These are phyloP conservation scores for Wickerhamiella australiensis DNA, from an alignment of 805 yeast species.

Conservation along the genomic window DNA sequence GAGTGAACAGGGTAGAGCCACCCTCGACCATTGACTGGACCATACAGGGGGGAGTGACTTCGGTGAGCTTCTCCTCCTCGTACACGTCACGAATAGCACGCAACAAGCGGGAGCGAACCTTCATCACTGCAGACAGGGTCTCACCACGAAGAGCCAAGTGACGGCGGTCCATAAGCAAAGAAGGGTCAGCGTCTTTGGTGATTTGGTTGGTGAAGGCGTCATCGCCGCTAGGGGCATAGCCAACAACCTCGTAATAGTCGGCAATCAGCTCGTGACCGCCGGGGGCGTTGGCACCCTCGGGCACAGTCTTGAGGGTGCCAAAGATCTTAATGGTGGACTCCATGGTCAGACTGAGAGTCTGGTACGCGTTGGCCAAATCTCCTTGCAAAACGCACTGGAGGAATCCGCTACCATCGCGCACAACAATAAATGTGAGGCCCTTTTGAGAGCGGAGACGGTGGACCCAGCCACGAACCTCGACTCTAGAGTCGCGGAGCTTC, in stretches of 20 bases:
- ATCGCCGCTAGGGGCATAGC: constrained; percentile 92
- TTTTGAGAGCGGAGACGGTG: constrained; percentile 90
- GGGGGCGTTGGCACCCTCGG: constrained; percentile 95
- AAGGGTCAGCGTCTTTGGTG: constrained; percentile 88
- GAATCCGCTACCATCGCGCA: constrained; percentile 92
- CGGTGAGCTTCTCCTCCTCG: constrained; percentile 60
- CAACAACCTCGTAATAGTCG: constrained; percentile 80
- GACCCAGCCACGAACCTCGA: constrained; percentile 83
- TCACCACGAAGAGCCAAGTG: constrained; percentile 96
- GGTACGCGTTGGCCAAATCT: constrained; percentile 81
- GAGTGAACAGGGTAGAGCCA: constrained; percentile 86
- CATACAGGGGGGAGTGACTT: constrained; percentile 99
- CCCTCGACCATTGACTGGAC: constrained; percentile 99
- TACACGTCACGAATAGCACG: constrained; percentile 64
- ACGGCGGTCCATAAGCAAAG: constrained; percentile 84
- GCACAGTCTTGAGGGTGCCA: constrained; percentile 72
- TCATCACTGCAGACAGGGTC: constrained; percentile 81
- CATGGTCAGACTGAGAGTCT: constrained; percentile 71
- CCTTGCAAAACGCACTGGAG: constrained; percentile 81
- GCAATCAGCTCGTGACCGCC: constrained; percentile 91
- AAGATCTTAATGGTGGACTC: constrained; percentile 73
- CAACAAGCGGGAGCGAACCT: constrained; percentile 77
- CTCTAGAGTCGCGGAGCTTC: constrained; percentile 53
- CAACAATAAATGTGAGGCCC: constrained; percentile 77
- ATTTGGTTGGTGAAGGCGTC: constrained; percentile 91